Conservation (phyloP, 2,329 filamentous ascomycete species). For the Pseudogymnoascus sp. region DNA sequence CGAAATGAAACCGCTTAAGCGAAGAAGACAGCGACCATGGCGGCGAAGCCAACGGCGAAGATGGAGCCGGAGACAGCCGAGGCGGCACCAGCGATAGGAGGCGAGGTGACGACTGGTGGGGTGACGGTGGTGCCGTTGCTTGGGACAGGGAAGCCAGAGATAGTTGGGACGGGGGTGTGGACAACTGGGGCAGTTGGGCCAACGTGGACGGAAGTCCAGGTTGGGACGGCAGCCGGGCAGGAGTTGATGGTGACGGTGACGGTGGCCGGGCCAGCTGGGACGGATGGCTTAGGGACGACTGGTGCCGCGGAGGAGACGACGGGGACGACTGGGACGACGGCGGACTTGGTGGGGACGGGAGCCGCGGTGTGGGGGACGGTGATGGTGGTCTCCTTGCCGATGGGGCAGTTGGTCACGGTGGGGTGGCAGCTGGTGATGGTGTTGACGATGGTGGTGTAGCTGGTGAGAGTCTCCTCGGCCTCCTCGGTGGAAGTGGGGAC, state of each 20-base stretch:
- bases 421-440: slow-evolving; percentile 17
- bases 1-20: slow-evolving; percentile 22
- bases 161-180: background rate
- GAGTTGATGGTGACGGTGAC: slow-evolving; percentile 33
- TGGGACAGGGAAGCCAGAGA: slow-evolving; percentile 16
- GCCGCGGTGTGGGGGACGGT: slow-evolving; percentile 22
- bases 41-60: slow-evolving; percentile 24
- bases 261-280: slow-evolving; percentile 14
- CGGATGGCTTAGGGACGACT: slow-evolving; percentile 10
- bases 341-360: slow-evolving; percentile 23
- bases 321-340: slow-evolving; percentile 21
- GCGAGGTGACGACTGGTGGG: slow-evolving; percentile 14
- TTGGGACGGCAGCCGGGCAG: slow-evolving; percentile 31
- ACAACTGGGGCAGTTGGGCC: background rate
- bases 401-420: slow-evolving; percentile 9
- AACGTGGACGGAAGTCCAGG: slow-evolving; percentile 2
- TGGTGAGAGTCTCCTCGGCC: slow-evolving; percentile 3
- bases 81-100: slow-evolving; percentile 23
- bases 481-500: background rate
- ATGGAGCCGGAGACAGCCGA: slow-evolving; percentile 26
- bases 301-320: slow-evolving; percentile 15
- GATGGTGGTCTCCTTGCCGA: slow-evolving; percentile 19
- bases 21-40: slow-evolving; percentile 26
- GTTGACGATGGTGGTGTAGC: slow-evolving; percentile 9
- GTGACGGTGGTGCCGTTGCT: slow-evolving; percentile 12